Base-by-base conservation (phyloP, 1,139 yeast genomes). In the Pichia sp. region DNA sequence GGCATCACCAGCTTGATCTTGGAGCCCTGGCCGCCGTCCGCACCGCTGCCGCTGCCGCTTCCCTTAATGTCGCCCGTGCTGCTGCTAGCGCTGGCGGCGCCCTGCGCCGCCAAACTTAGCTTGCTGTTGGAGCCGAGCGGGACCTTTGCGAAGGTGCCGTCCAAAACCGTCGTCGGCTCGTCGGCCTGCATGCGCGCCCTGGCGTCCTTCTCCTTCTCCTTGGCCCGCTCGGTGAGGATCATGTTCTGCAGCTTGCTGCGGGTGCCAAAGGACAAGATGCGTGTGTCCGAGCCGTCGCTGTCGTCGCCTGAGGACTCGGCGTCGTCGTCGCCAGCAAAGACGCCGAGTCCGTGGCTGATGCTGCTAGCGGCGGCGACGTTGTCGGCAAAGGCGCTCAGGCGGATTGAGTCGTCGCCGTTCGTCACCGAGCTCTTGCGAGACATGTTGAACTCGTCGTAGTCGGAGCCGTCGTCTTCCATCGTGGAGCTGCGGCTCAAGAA, bases 111-210 rank as follows among this genome's bases (percentile, higher is more conserved):
- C 13, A 19, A 15, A 16, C 10, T 45, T 34, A 29, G 38, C 38
- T 45, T 29, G 34, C 31, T 45, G 16, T 26, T 50, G 1, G 58
- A 53, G 23, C 57, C 47, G 19, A 62, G 47, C 8, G 54, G 48
- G 13, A 46, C 47, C 31, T 58, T 54, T 1, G 54, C 51, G 46
- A 60, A 63, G 1, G 64, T 62, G 23, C 67, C 67, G 23, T 54
- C 58, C 10, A 63, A 45, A 13, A 57, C 31, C 2, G 50, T 31
- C 5, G 45, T 31, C n/a, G 42, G 43, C 23, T 46, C 43, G 15
- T 19, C 30, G 10, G 32, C 34, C 40, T 8, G 34, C n/a, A 11
- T 36, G 41, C 8, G n/a, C 8, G 29, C 13, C 29, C 31, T 42
- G 8, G 30, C 36, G 15, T 26, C 43, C n/a, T 29, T 36, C 10